Percentiles rank a stretch among this genome's conserved stretches.
Conservation (phyloP, 805 yeast genomes). For the Pichia paraexigua region DNA sequence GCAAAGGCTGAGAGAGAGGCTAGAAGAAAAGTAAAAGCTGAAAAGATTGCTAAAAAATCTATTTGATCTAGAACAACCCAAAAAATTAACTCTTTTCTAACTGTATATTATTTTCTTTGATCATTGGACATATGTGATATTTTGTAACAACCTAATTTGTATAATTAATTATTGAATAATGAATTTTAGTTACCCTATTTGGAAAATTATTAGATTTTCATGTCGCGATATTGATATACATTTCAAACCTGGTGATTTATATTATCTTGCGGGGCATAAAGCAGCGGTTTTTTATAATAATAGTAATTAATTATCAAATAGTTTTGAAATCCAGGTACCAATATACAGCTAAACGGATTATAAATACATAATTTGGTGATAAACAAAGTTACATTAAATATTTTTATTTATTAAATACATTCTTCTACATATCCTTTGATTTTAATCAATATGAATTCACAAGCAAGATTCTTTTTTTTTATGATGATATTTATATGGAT, state of each 20-base stretch:
- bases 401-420: neutral
- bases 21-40: slow-evolving; percentile 36
- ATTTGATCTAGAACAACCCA: neutral
- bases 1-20: slow-evolving; percentile 42
- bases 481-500: slow-evolving; percentile 33
- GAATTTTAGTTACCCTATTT: neutral
- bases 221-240: neutral
- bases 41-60: slow-evolving; percentile 21
- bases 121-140: neutral
- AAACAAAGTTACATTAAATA: neutral
- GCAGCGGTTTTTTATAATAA: neutral
- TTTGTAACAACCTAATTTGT: neutral
- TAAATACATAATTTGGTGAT: no score
- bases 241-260: neutral
- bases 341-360: no score
- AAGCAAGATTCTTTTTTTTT: slow-evolving; percentile 26
- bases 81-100: neutral
- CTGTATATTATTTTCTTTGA: neutral
- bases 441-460: slow-evolving; percentile 16
- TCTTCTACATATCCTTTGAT: neutral
- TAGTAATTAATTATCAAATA: neutral
- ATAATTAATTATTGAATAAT: neutral
- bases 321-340: no score
- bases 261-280: neutral
- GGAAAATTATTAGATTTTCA: neutral